Evolutionary conservation across 2,329 filamentous ascomycete genomes (phyloP), one percentile per base, ranked within the genome.

Genomic region (Piedraia hortae): DNA sequence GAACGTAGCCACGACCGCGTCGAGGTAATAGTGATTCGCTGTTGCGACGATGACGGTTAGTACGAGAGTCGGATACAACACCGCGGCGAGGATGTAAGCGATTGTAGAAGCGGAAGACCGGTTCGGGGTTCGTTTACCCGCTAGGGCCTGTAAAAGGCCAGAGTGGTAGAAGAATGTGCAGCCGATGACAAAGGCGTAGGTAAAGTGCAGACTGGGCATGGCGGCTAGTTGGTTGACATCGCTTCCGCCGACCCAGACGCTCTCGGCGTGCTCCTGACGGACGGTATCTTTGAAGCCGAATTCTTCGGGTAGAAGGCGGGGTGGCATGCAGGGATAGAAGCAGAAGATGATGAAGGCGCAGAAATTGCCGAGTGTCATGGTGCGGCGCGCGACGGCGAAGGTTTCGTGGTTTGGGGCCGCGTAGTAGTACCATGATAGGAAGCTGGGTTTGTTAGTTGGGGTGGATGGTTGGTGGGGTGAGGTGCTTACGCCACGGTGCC

Each of bases 381-480:
- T 52, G 8, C 49, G 47, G 25, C 49, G 48, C 20, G 42, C 47
- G 16, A 41, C 34, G 18, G 49, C 42, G 28, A 51, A 53, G 10
- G 45, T 47, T 14, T 44, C 35, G 35, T 53, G 49, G 1, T 45
- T 53, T 3, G 54, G 54, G 3, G 61, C 59, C 18, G 54, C 51
- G 36, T 59, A 59, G 41, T 65, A 67, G 40, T 62, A 66, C 54
- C 58, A 67, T 19, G 55, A 60, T 23, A 66, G 57, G 38, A 65
- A 66, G 24, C 59, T 62, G 18, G 20, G 16, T n/a, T n/a, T n/a
- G n/a, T 16, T 10, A 14, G 5, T 6, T 16, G 4, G 10, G 4
- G 10, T 12, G 16, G 14, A 8, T 14, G 13, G 17, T 2, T 11
- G 10, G 7, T 10, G 16, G 10, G 5, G 7, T 10, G 6, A 8